Evolutionary conservation across 805 yeast species (phyloP), one percentile per base, ranked within the genome.

Genomic region (Saturnispora diversa): DNA sequence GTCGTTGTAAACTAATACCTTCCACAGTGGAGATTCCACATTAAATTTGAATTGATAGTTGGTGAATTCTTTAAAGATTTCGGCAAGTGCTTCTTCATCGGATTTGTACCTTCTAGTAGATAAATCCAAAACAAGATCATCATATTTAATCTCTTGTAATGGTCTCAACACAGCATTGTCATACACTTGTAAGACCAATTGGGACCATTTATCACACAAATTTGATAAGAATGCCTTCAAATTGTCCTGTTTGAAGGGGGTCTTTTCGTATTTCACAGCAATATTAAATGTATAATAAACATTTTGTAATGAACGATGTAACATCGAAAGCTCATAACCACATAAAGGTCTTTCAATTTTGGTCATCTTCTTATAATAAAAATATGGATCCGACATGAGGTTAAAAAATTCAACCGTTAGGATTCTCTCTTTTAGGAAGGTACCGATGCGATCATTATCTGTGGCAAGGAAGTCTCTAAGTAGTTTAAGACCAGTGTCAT

Each of bases 11-110:
- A 38, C 32, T 4, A 42, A 15, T 2, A 46, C 29, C 13, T 35
- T 40, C 43, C 46, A 46, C 2, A 46, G 23, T 27, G 49, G 46
- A 13, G 32, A 28, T 4, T 12, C 25, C 22, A n/a, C 27, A 9
- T 31, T 15, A 25, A 16, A 37, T 16, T 35, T 8, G 15, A 46
- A 46, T 16, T 37, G 31, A 12, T 20, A 32, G 12, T 17, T 20
- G 6, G 38, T 38, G 23, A 37, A 46, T 22, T 40, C 36, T 10
- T 17, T 17, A 9, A 40, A 30, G 3, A 40, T 33, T 6, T 30
- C 30, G 5, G 12, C 7, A 10, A 41, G 22, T 10, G 34, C 40
- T 6, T 29, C 29, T 7, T 29, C 22, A n/a, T 37, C 28, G 12
- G 16, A 21, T 11, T 17, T 29, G 17, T 37, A 29, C 9, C 13